Conservation (phyloP, 495 filamentous ascomycete genomes). For the Terfezia boudieri region DNA sequence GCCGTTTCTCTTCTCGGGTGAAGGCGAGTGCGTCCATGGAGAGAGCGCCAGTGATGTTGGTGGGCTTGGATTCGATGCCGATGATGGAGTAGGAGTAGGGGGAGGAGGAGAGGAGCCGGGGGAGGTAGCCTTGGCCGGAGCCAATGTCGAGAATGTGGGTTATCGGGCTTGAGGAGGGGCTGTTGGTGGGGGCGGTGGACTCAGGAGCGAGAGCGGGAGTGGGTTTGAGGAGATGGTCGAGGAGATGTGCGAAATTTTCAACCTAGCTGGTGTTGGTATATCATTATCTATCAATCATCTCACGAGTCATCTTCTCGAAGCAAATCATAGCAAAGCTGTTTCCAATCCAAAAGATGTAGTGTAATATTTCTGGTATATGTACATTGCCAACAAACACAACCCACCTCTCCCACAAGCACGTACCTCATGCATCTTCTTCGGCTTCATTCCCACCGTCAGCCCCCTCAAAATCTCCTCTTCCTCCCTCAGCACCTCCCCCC, state of each 20-base stretch:
- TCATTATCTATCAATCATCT: no score
- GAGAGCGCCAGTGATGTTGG: slow-evolving; percentile 67
- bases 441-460: slow-evolving; percentile 73
- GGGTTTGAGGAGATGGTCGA: slow-evolving; percentile 27
- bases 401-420: slow-evolving; percentile 18
- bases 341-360: no score
- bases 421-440: slow-evolving; percentile 91
- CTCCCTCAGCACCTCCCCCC: slow-evolving; percentile 3
- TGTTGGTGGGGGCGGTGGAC: slow-evolving; percentile 1
- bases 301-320: no score
- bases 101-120: slow-evolving; percentile 64
- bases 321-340: no score
- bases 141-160: slow-evolving; percentile 91
- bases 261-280: slow-evolving; percentile 15
- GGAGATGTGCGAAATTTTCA: slow-evolving; percentile 18
- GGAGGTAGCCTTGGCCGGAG: slow-evolving; percentile 88
- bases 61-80: slow-evolving; percentile 68
- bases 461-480: slow-evolving; percentile 6
- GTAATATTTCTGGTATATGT: no score
- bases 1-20: slow-evolving; percentile 40
- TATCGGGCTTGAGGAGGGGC: slow-evolving; percentile 24
- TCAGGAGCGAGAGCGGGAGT: not conserved
- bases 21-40: slow-evolving; percentile 57
- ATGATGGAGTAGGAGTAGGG: slow-evolving; percentile 61
- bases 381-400: no score